Conservation (phyloP, 257 asterid genomes). For the Anisodus acutangulus region DNA sequence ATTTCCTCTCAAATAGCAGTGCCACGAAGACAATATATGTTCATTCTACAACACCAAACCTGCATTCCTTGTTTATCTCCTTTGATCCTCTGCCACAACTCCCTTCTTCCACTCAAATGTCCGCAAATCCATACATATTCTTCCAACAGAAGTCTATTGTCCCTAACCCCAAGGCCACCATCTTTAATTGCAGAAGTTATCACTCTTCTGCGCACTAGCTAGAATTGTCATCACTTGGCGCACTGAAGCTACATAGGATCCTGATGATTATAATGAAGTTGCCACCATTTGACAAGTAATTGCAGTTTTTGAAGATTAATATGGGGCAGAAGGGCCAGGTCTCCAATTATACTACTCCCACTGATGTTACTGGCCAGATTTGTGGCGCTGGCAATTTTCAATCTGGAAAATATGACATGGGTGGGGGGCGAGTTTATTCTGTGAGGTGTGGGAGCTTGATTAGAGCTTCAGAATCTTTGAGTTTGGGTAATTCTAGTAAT, state of each 20-base stretch:
- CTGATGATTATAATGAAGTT: constrained; percentile 15
- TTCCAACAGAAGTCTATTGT: neutral
- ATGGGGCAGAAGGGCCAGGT: too few relatives aligned
- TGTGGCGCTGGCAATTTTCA: too few relatives aligned
- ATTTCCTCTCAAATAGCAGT: constrained; percentile 13
- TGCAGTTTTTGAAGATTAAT: neutral
- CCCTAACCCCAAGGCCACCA: neutral
- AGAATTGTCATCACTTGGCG: neutral
- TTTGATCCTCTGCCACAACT: constrained; percentile 13
- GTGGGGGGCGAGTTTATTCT: too few relatives aligned
- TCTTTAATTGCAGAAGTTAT: neutral
- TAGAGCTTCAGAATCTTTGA: too few relatives aligned
- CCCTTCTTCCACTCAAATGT: neutral
- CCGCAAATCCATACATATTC: neutral
- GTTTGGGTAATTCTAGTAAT: too few relatives aligned
- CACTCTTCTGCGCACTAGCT: neutral
- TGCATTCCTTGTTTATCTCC: neutral
- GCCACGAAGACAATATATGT: neutral
- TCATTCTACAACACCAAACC: constrained; percentile 1
- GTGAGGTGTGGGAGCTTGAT: too few relatives aligned
- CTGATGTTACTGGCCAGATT: too few relatives aligned
- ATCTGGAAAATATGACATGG: too few relatives aligned
- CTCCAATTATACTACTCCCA: too few relatives aligned
- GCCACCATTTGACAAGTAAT: constrained; percentile 17
- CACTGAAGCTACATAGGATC: constrained; percentile 7